These are phyloP conservation scores for Kluyveromyces nonfermentans DNA, from an alignment of 805 yeast genomes.

Conservation along the genomic window DNA sequence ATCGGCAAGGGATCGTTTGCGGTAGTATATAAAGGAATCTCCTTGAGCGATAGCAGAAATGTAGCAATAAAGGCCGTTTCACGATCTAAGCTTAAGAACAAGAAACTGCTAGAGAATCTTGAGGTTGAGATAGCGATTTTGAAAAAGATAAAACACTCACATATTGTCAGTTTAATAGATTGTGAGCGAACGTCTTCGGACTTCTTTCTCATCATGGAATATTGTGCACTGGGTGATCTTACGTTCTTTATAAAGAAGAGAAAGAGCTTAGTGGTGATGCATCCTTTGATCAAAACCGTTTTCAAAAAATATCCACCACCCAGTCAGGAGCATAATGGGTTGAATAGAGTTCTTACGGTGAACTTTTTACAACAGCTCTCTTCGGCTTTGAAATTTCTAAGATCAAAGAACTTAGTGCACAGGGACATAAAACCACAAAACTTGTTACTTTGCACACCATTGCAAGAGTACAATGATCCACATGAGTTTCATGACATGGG, in stretches of 20 bases:
- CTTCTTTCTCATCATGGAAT: conserved; percentile 90
- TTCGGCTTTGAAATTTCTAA: conserved; percentile 71
- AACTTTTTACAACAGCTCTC: conserved; percentile 84
- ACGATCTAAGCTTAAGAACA: conserved; percentile 70
- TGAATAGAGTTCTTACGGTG: conserved; percentile 66
- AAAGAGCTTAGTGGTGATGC: conserved; percentile 57
- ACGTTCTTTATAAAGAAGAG: conserved; percentile 77
- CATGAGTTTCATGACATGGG: conserved; percentile 47
- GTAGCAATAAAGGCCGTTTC: conserved; percentile 89
- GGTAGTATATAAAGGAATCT: conserved; percentile 76
- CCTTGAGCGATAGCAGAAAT: conserved; percentile 12
- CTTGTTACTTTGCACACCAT: conserved; percentile 64
- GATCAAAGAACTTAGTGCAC: conserved; percentile 81
- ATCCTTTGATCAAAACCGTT: conserved; percentile 70
- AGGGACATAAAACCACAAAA: conserved; percentile 91
- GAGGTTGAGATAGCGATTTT: conserved; percentile 88
- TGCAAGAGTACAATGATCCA: conserved; percentile 39
- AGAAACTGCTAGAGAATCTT: conserved; percentile 79
- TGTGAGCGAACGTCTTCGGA: conserved; percentile 69
- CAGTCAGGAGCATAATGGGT: conserved; percentile 57
- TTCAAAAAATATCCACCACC: conserved; percentile 81
- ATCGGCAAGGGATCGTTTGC: conserved; percentile 97
- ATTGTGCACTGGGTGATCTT: conserved; percentile 90
- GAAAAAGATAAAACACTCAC: conserved; percentile 84
- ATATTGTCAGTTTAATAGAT: conserved; percentile 79